These are phyloP conservation scores for Corylus heterophylla DNA, from an alignment of 306 rosid genomes.

Conservation along the genomic window DNA sequence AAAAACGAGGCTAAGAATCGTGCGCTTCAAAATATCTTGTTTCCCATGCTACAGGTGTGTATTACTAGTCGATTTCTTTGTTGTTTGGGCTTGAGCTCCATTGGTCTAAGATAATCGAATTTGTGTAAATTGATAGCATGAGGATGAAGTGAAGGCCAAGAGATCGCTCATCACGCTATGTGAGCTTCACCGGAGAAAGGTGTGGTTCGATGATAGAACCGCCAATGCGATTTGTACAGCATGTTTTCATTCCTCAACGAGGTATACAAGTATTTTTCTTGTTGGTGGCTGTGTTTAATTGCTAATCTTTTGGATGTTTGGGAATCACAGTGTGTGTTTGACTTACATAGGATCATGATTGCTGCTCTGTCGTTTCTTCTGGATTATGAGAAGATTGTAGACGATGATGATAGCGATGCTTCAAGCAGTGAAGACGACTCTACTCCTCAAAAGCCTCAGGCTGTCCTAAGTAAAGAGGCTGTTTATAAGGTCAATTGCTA, in stretches of 20 bases:
- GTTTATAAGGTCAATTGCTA: slow-evolving; percentile 67
- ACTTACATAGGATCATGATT: slow-evolving; percentile 75
- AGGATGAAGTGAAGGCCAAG: slow-evolving; percentile 74
- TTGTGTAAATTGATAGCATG: slow-evolving; percentile 47
- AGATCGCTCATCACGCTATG: slow-evolving; percentile 66
- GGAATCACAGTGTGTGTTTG: slow-evolving; percentile 14
- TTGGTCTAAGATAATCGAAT: slow-evolving; percentile 8
- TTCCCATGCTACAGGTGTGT: slow-evolving; percentile 66
- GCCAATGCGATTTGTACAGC: slow-evolving; percentile 89
- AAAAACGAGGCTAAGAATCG: slow-evolving; percentile 78
- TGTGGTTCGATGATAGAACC: slow-evolving; percentile 88
- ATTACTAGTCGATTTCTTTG: not conserved
- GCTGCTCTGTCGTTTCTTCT: slow-evolving; percentile 74
- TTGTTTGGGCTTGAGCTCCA: not conserved
- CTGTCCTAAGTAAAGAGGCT: slow-evolving; percentile 56
- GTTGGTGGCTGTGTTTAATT: slow-evolving; percentile 3
- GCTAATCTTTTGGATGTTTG: not conserved
- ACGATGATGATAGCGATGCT: slow-evolving; percentile 67
- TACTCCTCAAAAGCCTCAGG: slow-evolving; percentile 50
- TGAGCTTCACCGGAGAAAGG: slow-evolving; percentile 74
- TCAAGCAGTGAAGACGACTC: slow-evolving; percentile 62
- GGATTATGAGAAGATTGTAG: slow-evolving; percentile 84
- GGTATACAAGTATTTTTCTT: slow-evolving; percentile 39
- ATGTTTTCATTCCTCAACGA: slow-evolving; percentile 68
- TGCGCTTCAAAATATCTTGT: slow-evolving; percentile 70